Evolutionary conservation across 148 eudicot species (phyloP).

Genomic region (Vaccinium darrowii): DNA sequence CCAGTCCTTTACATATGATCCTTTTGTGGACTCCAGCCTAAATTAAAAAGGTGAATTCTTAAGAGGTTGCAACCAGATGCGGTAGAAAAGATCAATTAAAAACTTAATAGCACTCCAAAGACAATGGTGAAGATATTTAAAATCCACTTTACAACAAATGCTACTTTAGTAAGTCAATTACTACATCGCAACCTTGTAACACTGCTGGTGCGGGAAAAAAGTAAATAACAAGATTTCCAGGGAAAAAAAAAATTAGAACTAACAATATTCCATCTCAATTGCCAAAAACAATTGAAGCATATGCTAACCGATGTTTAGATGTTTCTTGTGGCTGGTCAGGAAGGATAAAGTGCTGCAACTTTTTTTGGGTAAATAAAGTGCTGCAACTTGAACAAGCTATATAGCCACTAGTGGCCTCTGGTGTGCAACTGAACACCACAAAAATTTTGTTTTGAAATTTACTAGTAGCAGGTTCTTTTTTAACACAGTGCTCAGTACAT

Average conservation of each 20-base stretch:
- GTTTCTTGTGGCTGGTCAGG: not conserved
- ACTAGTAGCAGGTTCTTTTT: too few species aligned
- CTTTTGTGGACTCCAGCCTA: slow-evolving; percentile 82
- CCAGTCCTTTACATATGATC: slow-evolving; percentile 80
- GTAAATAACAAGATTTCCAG: not conserved
- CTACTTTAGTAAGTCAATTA: not conserved
- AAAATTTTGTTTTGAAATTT: too few species aligned
- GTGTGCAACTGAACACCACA: too few species aligned
- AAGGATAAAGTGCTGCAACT: not conserved
- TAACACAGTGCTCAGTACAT: too few species aligned
- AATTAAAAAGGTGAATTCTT: slow-evolving; percentile 3
- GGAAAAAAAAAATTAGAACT: not conserved
- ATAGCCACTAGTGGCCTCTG: too few species aligned
- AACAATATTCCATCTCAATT: not conserved
- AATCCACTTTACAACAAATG: not conserved
- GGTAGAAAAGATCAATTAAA: not conserved
- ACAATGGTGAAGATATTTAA: not conserved
- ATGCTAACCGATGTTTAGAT: not conserved
- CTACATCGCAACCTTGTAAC: not conserved
- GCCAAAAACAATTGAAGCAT: not conserved
- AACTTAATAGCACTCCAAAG: not conserved
- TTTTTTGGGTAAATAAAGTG: too few species aligned
- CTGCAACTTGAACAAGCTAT: slow-evolving; percentile 7
- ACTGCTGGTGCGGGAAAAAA: not conserved
- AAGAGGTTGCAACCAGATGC: slow-evolving; percentile 5